A percentile compares a stretch with the other conserved stretches of the same genome.
These are phyloP conservation scores for Suillus occidentalis DNA, from an alignment of 768 basidiomycete species.

Conservation along the genomic window DNA sequence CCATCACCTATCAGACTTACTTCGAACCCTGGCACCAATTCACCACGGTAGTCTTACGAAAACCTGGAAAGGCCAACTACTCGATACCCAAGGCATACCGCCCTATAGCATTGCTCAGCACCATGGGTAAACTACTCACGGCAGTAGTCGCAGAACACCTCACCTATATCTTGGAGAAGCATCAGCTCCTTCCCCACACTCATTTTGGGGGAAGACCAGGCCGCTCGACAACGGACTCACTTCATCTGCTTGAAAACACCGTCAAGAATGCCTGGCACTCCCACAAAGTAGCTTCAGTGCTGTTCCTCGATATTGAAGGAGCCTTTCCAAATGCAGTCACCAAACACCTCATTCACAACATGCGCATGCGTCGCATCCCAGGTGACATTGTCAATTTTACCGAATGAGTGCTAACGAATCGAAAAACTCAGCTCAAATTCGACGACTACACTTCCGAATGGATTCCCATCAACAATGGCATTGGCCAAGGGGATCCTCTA, in stretches of 20 bases:
- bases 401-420: too few relatives aligned
- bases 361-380: too few relatives aligned
- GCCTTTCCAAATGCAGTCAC: too few relatives aligned
- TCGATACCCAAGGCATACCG: background rate
- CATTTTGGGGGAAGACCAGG: background rate
- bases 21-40: background rate
- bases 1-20: accelerated
- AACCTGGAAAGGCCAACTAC: background rate
- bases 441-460: too few relatives aligned
- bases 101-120: background rate
- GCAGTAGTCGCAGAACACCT: background rate
- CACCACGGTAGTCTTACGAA: background rate
- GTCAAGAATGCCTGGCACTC: background rate
- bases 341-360: too few relatives aligned
- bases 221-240: background rate
- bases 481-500: too few relatives aligned
- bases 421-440: too few relatives aligned
- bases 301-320: too few relatives aligned
- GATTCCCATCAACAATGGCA: too few relatives aligned
- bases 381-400: too few relatives aligned
- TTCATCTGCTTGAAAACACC: background rate
- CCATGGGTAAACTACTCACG: background rate
- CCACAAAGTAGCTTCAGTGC: background rate
- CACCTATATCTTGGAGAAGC: background rate
- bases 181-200: background rate